A percentile compares a stretch with the other conserved stretches of the same genome.
Evolutionary conservation across 495 filamentous ascomycete genomes (phyloP).

Genomic region (Geopyxis carbonaria): DNA sequence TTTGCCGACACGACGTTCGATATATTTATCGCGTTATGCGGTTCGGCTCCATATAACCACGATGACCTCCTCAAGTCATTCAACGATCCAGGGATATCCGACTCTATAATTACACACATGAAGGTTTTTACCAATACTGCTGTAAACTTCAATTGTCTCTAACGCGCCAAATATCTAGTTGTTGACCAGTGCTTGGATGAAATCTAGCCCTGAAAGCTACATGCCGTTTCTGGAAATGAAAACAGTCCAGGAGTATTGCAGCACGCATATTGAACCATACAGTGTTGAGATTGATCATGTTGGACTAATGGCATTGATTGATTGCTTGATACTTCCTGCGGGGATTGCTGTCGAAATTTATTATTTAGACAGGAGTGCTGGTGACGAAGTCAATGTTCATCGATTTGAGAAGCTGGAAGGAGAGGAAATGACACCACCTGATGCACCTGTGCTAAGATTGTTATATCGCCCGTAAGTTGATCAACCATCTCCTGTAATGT

Average conservation of each 20-base stretch:
- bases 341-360: constrained; percentile 71
- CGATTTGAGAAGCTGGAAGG: constrained; percentile 43
- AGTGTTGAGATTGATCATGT: constrained; percentile 78
- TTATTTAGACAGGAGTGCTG: constrained; percentile 78
- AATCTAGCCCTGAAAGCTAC: constrained; percentile 49
- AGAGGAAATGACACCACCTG: constrained; percentile 25
- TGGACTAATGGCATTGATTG: constrained; percentile 56
- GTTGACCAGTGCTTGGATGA: constrained; percentile 77
- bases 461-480: constrained; percentile 47
- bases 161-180: constrained; percentile 33
- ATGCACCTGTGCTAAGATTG: constrained; percentile 34
- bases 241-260: constrained; percentile 51
- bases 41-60: constrained; percentile 26
- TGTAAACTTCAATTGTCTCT: neutral
- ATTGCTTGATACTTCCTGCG: constrained; percentile 63
- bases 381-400: constrained; percentile 61
- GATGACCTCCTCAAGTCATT: constrained; percentile 57
- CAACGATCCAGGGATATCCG: constrained; percentile 49
- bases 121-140: constrained; percentile 29
- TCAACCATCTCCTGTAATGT: constrained; percentile 5
- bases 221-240: constrained; percentile 43
- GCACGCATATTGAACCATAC: constrained; percentile 50
- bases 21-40: constrained; percentile 42
- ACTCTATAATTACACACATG: constrained; percentile 58
- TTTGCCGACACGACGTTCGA: constrained; percentile 59